Base-by-base conservation (phyloP, 2,329 filamentous ascomycete species). In the Hypoxylon sp. region DNA sequence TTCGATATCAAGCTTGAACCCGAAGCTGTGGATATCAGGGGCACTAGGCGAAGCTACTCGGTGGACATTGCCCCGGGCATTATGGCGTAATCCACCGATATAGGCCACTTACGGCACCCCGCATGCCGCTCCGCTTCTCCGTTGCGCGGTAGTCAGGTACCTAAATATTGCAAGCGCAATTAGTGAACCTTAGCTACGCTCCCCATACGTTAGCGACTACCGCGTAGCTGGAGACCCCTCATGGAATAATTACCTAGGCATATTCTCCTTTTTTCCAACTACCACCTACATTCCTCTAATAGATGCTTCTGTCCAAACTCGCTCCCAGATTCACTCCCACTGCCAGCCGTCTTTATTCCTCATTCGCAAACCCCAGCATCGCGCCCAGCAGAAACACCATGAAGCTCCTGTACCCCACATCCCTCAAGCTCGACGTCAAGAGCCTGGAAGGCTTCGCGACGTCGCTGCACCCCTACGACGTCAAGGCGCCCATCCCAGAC, bases 331-430 rank as follows among this genome's bases (percentile, higher is more conserved):
- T 40, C 20, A 50, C 42, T 13, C 17, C 31, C n/a, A 13, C 33
- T 8, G 13, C 46, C 17, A 40, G 33, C 40, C 42, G 31, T 20
- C 31, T 57, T 7, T 50, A 40, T 46, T 55, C 49, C n/a, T 50
- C 56, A 14, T 42, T 44, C 22, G 22, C 20, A 35, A 46, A 50
- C 33, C n/a, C 40, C 46, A 6, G 8, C n/a, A 13, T 48, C 10
- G 14, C 48, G 11, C 17, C 6, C 53, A 33, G 6, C 60, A 44
- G 25, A n/a, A 40, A 53, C 49, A 81, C 61, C 57, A 88, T 88
- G 88, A 91, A 91, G 82, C 86, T 91, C 72, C 87, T 91, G 71
- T 90, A 91, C 81, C 89, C 89, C 56, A 90, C 87, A 61, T 90
- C 88, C 2, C 83, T 91, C 69, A 81, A 81, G 59, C 84, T 91